phyloP scores from a whole-genome alignment of 805 yeast genomes.

The Pichia exigua region DNA sequence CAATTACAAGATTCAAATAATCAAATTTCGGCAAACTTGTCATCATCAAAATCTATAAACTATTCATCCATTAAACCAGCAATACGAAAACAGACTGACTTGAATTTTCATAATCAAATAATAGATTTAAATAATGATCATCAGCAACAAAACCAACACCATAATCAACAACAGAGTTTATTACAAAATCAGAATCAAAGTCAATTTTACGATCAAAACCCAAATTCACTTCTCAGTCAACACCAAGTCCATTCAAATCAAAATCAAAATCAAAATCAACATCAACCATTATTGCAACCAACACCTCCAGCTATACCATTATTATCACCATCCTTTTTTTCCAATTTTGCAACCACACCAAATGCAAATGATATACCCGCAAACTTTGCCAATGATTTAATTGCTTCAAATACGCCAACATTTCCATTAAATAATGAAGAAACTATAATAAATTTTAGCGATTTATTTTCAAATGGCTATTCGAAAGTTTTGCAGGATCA shows the following conservation, averaged over 20 bases:
- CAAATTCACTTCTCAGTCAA: too few species aligned
- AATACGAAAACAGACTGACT: background rate
- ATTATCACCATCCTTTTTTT: background rate
- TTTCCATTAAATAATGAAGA: conserved; percentile 9
- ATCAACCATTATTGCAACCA: background rate
- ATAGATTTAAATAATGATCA: background rate
- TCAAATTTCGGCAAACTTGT: too few species aligned
- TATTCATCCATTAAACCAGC: background rate
- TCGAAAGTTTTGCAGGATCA: conserved; percentile 20
- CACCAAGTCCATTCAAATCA: background rate
- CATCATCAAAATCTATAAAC: background rate
- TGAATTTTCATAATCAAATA: background rate
- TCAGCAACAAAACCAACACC: background rate
- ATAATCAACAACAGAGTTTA: background rate
- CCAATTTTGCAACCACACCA: background rate
- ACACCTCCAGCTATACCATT: background rate
- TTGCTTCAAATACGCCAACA: background rate
- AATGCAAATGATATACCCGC: background rate
- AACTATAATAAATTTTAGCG: conserved; percentile 6
- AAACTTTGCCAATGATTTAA: background rate
- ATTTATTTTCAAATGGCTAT: conserved; percentile 21
- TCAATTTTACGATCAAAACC: too few species aligned
- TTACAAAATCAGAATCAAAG: background rate
- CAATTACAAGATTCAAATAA: background rate
- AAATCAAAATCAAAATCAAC: background rate